Percentiles rank a stretch among this genome's conserved stretches.
Evolutionary conservation across 2,329 filamentous ascomycete species (phyloP).

Genomic region (Diaporthe batatas): DNA sequence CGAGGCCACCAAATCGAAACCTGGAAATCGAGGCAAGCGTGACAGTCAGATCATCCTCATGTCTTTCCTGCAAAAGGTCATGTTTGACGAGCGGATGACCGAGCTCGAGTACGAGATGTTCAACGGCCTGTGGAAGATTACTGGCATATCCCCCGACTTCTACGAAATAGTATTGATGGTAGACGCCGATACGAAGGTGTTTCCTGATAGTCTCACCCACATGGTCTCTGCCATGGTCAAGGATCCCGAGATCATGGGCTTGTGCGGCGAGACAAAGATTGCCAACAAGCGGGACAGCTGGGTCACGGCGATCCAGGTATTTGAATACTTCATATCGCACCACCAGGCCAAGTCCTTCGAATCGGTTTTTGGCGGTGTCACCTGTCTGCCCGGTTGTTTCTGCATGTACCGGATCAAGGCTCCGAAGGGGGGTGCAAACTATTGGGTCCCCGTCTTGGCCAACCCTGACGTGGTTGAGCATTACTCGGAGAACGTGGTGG

Average conservation of each 20-base stretch:
- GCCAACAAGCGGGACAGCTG: slow-evolving; percentile 96
- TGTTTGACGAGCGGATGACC: slow-evolving; percentile 99
- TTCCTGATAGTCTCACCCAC: slow-evolving; percentile 97
- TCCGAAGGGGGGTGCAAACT: slow-evolving; percentile 97
- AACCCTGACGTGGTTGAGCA: slow-evolving; percentile 99
- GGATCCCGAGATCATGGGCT: slow-evolving; percentile 98
- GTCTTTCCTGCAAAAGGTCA: slow-evolving; percentile 99
- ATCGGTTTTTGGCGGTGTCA: slow-evolving; percentile 98
- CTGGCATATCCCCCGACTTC: slow-evolving; percentile 96
- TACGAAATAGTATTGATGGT: slow-evolving; percentile 99
- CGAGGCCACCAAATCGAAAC: slow-evolving; percentile 84
- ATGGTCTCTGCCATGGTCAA: slow-evolving; percentile 99
- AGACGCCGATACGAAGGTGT: slow-evolving; percentile 98
- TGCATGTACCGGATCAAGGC: slow-evolving; percentile 99
- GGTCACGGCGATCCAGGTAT: slow-evolving; percentile 98
- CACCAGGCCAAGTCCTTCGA: slow-evolving; percentile 98
- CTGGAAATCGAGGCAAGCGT: slow-evolving; percentile 97
- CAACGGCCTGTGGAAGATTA: slow-evolving; percentile 98
- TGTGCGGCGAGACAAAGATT: slow-evolving; percentile 99
- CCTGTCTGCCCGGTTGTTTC: slow-evolving; percentile 98
- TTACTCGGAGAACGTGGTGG: slow-evolving; percentile 98
- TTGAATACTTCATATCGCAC: slow-evolving; percentile 99
- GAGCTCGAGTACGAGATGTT: slow-evolving; percentile 99
- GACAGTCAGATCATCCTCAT: slow-evolving; percentile 99
- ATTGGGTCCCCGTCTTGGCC: slow-evolving; percentile 98